These are phyloP conservation scores for Aspergillus nidulans DNA, from an alignment of 495 filamentous ascomycete species.

Conservation along the genomic window DNA sequence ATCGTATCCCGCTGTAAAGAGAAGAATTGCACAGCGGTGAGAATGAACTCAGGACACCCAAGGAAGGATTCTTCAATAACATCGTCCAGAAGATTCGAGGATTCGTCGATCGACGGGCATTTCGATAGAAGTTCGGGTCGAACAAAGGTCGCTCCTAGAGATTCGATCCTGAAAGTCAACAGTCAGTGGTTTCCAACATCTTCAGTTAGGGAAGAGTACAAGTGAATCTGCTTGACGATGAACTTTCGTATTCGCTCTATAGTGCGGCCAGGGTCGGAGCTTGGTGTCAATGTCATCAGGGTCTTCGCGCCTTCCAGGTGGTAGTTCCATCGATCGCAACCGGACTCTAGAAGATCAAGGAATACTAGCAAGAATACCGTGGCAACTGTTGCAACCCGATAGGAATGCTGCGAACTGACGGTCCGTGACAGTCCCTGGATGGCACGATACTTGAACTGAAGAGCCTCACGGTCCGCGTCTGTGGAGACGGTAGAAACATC, in stretches of 20 bases:
- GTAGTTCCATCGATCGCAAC: conserved; percentile 46
- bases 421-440: conserved; percentile 38
- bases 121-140: conserved; percentile 36
- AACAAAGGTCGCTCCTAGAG: conserved; percentile 39
- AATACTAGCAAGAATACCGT: conserved; percentile 51
- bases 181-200: conserved; percentile 2
- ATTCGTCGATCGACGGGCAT: conserved; percentile 11
- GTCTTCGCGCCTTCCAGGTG: conserved; percentile 48
- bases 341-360: conserved; percentile 50
- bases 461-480: conserved; percentile 35
- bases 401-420: conserved; percentile 15
- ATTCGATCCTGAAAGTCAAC: conserved; percentile 31
- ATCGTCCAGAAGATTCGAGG: conserved; percentile 19
- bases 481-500: neutral
- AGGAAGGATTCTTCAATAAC: conserved; percentile 36
- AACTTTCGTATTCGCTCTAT: conserved; percentile 20
- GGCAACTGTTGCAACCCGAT: conserved; percentile 37
- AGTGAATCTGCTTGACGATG: conserved; percentile 21
- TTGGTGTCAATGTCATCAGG: conserved; percentile 27
- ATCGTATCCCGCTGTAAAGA: conserved; percentile 32
- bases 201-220: neutral
- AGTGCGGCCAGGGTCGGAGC: conserved; percentile 13
- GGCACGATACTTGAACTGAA: conserved; percentile 45
- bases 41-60: conserved; percentile 37
- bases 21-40: conserved; percentile 31